Percentiles rank a stretch among this genome's conserved stretches.
These are phyloP conservation scores for Dryadomyces quercivorus DNA, from an alignment of 2,329 filamentous ascomycete species.

Conservation along the genomic window DNA sequence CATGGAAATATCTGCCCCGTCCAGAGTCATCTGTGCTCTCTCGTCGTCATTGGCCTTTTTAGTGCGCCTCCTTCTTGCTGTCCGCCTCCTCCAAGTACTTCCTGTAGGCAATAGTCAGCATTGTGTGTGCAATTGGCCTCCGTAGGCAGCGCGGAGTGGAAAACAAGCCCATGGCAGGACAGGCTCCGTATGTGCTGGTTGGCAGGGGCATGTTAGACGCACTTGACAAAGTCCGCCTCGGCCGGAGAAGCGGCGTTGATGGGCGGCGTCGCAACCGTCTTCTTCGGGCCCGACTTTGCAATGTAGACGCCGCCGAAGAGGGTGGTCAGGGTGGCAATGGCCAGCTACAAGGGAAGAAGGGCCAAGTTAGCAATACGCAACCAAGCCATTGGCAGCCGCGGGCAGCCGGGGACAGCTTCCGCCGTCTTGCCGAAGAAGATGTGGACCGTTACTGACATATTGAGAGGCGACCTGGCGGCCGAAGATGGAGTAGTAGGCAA, in stretches of 20 bases:
- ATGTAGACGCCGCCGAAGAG: constrained; percentile 37
- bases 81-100: constrained; percentile 33
- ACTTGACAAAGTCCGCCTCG: constrained; percentile 56
- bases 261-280: constrained; percentile 34
- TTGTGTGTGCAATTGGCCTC: neutral
- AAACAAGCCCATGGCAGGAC: too few species aligned
- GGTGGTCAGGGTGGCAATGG: constrained; percentile 41
- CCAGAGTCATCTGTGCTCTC: neutral
- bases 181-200: neutral
- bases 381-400: constrained; percentile 3
- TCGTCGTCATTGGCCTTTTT: neutral
- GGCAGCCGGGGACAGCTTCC: constrained; percentile 4
- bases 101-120: constrained; percentile 17
- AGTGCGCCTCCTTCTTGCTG: constrained; percentile 24
- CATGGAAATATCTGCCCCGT: neutral
- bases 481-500: constrained; percentile 40
- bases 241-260: constrained; percentile 51
- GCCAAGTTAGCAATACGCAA: neutral
- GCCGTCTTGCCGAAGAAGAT: neutral
- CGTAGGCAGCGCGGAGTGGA: too few species aligned
- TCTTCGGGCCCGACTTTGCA: constrained; percentile 31
- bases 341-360: constrained; percentile 27
- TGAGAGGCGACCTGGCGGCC: constrained; percentile 49
- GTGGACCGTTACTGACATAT: constrained; percentile 34
- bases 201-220: constrained; percentile 16